Evolutionary conservation across 805 yeast genomes (phyloP), one percentile per base, ranked within the genome.

Genomic region (Metschnikowia henanensis): DNA sequence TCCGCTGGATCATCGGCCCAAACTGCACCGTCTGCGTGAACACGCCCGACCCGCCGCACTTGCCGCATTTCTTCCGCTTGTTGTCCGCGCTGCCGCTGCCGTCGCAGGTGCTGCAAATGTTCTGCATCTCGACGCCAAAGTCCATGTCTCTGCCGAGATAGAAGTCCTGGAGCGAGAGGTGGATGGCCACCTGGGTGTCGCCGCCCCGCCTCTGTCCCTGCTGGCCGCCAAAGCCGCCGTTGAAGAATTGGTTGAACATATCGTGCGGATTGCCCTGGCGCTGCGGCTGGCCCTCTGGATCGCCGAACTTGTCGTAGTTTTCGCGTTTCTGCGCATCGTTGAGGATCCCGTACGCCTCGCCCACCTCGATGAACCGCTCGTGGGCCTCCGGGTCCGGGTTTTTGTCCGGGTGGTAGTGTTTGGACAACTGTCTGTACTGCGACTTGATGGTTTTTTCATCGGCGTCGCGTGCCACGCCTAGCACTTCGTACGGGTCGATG

Each of bases 361-460:
- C 96, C 22, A 94, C 78, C 64, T 90, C 95, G 39, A 94, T 83
- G 62, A 91, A 94, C 65, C 79, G 83, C 38, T 85, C 83, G 52
- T 87, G 90, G 1, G 97, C 96, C 22, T 77, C 84, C 7, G 87
- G 89, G 55, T 84, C 79, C 6, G 85, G 83, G 61, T 92, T 94
- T 68, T 92, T 92, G 65, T 92, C 99, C 2, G 99, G 99, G 60
- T 92, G 99, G 65, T 79, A 89, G 59, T 87, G 87, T 62, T 88
- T 84, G 52, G 91, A 83, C 51, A 92, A 67, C 43, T 80, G 77
- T 52, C 96, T 72, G 62, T 91, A 91, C 0, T 97, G 96, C 40
- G 82, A 77, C 60, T 87, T 89, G 66, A 91, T 87, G 43, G 89
- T 90, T 53, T 77, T 82, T 19, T 88, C 96, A 39, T 75, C 74